Base-by-base conservation (phyloP, 106 monocot genomes). In the Dioscorea alata region DNA sequence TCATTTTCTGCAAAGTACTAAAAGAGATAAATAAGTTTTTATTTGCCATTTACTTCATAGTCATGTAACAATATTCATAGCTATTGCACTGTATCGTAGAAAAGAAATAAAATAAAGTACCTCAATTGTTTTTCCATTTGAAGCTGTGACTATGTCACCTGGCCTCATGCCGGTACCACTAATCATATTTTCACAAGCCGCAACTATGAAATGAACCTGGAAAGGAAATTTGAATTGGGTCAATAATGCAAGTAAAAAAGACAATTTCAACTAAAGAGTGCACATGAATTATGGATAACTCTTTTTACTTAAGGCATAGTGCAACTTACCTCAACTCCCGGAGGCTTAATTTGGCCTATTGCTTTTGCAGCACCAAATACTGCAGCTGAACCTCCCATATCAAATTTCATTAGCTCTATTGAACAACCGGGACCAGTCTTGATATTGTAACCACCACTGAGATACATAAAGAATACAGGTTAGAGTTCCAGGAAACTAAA, bases 111-210 rank as follows among this genome's bases (percentile, higher is more conserved):
- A 52, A 77, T 65, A 71, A 21, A 23, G 31, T 78, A 84, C 94
- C 91, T 95, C 94, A 72, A 95, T 95, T 23, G 88, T 95, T 77
- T 95, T 95, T 66, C 94, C 94, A 75, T 95, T 95, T 64, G 94
- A 91, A 50, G 94, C 94, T 21, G 94, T 95, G 49, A 95, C 50
- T 69, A 91, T 91, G 63, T 95, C 94, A 62, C 94, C 91, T 17
- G 94, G 94, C 74, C 94, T 91, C 94, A 95, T 91, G 50, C 91
- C 94, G 13, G 94, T 80, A 50, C 94, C 91, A 67, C 94, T 95
- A 59, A 95, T 95, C 94, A 95, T 95, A 76, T 95, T 95, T 82
- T 95, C 94, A 84, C 94, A 95, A 4, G 94, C 94, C 74, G 94
- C 94, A 74, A 95, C 94, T 65, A 95, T 80, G 68, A 95, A 95